Conservation (phyloP, 129 eudicot genomes). For the Helichrysum umbraculigerum region DNA sequence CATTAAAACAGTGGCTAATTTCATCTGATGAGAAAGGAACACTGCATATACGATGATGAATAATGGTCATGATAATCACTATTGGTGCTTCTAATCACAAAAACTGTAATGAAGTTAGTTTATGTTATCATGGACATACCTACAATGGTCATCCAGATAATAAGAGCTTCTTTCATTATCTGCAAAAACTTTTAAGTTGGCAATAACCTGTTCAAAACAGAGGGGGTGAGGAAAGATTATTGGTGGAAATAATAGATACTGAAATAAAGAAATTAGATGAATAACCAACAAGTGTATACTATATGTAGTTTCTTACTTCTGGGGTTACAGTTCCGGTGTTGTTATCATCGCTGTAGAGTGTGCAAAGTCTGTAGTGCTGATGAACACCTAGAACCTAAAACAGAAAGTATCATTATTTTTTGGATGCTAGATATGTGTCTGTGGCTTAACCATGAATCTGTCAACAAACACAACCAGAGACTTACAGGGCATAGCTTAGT, state of each 20-base stretch:
- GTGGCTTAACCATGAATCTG: background rate
- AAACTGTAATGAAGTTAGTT: background rate
- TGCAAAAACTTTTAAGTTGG: slow-evolving; percentile 46
- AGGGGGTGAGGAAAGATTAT: slow-evolving; percentile 27
- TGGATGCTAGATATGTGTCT: background rate
- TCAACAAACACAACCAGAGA: slow-evolving; percentile 18
- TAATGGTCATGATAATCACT: background rate
- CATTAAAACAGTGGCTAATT: slow-evolving; percentile 42
- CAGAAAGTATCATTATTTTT: background rate
- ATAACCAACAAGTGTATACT: background rate
- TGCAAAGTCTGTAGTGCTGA: slow-evolving; percentile 84
- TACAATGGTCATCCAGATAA: slow-evolving; percentile 58
- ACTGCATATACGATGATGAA: slow-evolving; percentile 45
- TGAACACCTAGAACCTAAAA: slow-evolving; percentile 73
- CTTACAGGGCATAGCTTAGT: slow-evolving; percentile 90
- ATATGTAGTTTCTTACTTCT: slow-evolving; percentile 49
- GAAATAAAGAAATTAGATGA: slow-evolving; percentile 15
- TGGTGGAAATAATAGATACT: slow-evolving; percentile 19
- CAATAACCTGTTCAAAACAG: slow-evolving; percentile 50
- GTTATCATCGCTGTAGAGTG: slow-evolving; percentile 56
- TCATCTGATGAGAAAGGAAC: slow-evolving; percentile 67
- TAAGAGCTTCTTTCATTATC: slow-evolving; percentile 48
- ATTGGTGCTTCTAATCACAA: background rate
- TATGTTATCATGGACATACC: slow-evolving; percentile 37
- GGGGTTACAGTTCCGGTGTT: slow-evolving; percentile 49